These are phyloP conservation scores for Metschnikowia lochheadii DNA, from an alignment of 805 yeast genomes.

Conservation along the genomic window DNA sequence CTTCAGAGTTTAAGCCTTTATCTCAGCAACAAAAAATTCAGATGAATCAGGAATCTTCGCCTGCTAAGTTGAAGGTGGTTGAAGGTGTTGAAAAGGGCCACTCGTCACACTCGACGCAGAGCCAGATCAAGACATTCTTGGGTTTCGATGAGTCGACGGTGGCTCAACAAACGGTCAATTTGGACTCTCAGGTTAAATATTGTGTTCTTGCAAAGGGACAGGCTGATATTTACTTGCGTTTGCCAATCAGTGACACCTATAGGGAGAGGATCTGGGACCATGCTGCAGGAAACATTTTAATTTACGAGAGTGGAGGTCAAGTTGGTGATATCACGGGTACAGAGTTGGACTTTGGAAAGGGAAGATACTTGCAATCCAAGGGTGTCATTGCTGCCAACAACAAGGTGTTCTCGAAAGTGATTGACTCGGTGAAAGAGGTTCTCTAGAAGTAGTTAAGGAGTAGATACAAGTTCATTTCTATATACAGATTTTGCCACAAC, in stretches of 20 bases:
- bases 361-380: constrained; percentile 74
- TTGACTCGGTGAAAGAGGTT: constrained; percentile 41
- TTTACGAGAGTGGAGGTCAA: constrained; percentile 85
- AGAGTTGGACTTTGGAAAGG: constrained; percentile 75
- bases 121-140: constrained; percentile 60
- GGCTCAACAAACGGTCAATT: constrained; percentile 58
- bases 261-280: constrained; percentile 98
- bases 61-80: constrained; percentile 59
- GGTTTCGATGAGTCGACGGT: constrained; percentile 48
- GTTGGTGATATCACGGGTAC: constrained; percentile 83
- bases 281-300: constrained; percentile 88
- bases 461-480: background rate
- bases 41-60: constrained; percentile 47
- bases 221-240: constrained; percentile 86
- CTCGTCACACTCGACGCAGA: constrained; percentile 85
- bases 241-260: constrained; percentile 73
- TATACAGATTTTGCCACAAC: constrained; percentile 3
- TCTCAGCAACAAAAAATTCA: constrained; percentile 36
- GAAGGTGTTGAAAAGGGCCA: constrained; percentile 97
- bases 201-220: constrained; percentile 87
- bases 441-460: constrained; percentile 7
- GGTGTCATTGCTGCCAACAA: constrained; percentile 87
- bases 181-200: constrained; percentile 96
- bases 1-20: constrained; percentile 32
- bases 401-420: constrained; percentile 46